Percentiles rank a stretch among this genome's conserved stretches.
These are phyloP conservation scores for Cercophora newfieldiana DNA, from an alignment of 495 filamentous ascomycete species.

Conservation along the genomic window DNA sequence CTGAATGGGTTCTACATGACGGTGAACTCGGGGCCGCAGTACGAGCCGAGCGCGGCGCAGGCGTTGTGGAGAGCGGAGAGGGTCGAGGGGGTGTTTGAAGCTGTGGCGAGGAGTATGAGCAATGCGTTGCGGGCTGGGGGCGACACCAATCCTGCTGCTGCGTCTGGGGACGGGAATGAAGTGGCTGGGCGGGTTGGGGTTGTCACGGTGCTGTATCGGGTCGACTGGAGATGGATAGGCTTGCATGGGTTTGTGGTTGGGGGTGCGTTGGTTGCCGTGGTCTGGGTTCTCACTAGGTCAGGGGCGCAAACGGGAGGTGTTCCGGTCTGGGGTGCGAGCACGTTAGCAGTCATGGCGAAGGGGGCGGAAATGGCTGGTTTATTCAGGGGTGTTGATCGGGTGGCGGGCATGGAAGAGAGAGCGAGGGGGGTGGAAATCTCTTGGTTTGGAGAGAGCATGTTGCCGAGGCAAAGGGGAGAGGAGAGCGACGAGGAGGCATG, in stretches of 20 bases:
- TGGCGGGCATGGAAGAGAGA: background rate
- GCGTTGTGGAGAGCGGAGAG: background rate
- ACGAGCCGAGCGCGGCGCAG: background rate
- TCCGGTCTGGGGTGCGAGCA: background rate
- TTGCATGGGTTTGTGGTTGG: background rate
- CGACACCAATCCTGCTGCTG: background rate
- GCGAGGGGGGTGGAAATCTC: background rate
- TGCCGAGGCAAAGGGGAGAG: background rate
- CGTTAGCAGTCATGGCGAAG: background rate
- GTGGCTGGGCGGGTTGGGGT: background rate
- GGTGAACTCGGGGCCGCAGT: background rate
- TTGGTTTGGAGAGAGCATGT: background rate
- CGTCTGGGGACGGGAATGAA: background rate
- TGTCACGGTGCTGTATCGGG: background rate
- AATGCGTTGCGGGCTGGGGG: background rate
- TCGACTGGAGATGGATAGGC: background rate
- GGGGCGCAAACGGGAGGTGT: background rate
- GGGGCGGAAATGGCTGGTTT: background rate
- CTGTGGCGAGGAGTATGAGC: background rate
- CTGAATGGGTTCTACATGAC: conserved; percentile 10
- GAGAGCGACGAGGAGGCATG: conserved; percentile 3
- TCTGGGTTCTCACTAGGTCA: background rate
- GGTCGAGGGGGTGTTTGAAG: background rate
- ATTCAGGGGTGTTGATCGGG: background rate
- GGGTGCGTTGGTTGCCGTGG: background rate